Conservation (phyloP, 306 rosid genomes). For the Inga laurina region DNA sequence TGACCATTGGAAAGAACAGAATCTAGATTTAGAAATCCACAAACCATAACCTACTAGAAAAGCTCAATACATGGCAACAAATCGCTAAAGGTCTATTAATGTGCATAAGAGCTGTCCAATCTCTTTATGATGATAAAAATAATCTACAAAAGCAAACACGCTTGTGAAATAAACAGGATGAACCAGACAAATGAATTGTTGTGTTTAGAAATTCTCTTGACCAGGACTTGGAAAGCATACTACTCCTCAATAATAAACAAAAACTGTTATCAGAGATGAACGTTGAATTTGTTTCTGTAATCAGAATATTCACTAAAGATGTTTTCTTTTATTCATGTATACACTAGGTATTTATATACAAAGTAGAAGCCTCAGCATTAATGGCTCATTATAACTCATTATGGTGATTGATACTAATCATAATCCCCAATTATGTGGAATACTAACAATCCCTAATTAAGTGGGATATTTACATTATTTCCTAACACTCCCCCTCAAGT, state of each 20-base stretch:
- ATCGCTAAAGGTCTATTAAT: background rate
- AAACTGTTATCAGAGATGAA: background rate
- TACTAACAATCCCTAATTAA: too few relatives aligned
- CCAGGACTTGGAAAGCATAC: background rate
- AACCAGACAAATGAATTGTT: background rate
- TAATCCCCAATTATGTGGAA: too few relatives aligned
- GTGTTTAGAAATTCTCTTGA: background rate
- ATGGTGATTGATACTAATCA: too few relatives aligned
- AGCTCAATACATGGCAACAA: background rate
- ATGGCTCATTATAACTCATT: too few relatives aligned
- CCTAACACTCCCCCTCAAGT: too few relatives aligned
- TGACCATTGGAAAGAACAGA: background rate
- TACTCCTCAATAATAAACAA: background rate
- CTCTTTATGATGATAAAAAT: background rate
- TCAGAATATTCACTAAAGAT: too few relatives aligned
- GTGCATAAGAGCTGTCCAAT: background rate
- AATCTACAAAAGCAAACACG: background rate
- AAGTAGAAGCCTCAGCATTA: too few relatives aligned
- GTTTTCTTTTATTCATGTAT: too few relatives aligned
- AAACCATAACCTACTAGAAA: background rate
- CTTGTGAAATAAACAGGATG: slow-evolving; percentile 2
- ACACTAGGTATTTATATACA: too few relatives aligned
- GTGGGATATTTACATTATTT: too few relatives aligned
- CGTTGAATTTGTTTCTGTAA: background rate
- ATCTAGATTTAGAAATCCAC: background rate